Evolutionary conservation across 1,139 yeast species (phyloP).

Genomic region (Debaryomyces psychrophilus): DNA sequence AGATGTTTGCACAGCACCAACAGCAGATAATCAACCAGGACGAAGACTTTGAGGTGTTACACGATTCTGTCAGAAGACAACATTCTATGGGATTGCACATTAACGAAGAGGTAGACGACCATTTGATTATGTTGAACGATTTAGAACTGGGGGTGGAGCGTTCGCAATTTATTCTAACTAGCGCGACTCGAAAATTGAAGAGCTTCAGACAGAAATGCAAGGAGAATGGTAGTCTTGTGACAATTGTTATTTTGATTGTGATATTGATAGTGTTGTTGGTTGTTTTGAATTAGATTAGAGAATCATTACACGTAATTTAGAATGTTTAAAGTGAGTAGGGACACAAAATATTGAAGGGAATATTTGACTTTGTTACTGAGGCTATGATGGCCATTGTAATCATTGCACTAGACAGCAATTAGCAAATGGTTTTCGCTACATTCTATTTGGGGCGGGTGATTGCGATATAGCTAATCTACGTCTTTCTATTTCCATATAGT

Average conservation of each 20-base stretch:
- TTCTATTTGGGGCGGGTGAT: no score
- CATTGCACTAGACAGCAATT: no score
- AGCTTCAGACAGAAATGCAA: constrained; percentile 58
- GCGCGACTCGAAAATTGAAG: constrained; percentile 58
- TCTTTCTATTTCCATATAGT: no score
- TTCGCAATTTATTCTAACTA: constrained; percentile 52
- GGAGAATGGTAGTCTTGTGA: constrained; percentile 73
- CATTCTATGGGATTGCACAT: constrained; percentile 66
- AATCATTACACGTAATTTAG: no score
- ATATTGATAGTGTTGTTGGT: constrained; percentile 61
- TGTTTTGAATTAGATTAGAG: constrained; percentile 49
- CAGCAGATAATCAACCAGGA: constrained; percentile 69
- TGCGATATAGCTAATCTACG: no score
- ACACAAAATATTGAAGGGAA: no score
- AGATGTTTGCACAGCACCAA: constrained; percentile 68
- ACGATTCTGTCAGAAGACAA: constrained; percentile 65
- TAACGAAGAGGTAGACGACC: constrained; percentile 68
- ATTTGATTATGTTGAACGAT: constrained; percentile 68
- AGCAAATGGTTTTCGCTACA: no score
- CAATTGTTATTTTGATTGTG: constrained; percentile 64
- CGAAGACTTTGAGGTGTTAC: constrained; percentile 56
- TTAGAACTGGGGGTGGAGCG: constrained; percentile 67
- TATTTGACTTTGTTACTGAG: no score
- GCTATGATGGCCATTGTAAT: no score
- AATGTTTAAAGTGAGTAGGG: no score